Evolutionary conservation across 305 asterid species (phyloP).

Genomic region (Solanum hybrid): DNA sequence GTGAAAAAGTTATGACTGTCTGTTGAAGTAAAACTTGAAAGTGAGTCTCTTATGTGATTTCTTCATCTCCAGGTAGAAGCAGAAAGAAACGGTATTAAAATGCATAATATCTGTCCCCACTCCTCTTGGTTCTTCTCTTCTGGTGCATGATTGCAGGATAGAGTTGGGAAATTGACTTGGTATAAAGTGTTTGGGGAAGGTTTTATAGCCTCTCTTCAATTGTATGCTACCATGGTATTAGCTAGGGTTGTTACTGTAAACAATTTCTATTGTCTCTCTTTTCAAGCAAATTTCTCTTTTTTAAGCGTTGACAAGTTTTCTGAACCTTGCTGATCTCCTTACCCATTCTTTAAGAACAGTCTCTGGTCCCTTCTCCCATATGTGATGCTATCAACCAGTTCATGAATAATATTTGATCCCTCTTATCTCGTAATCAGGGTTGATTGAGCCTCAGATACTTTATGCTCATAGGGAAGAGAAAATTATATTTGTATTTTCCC

Average conservation of each 20-base stretch:
- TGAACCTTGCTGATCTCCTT: neutral
- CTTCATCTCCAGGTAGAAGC: neutral
- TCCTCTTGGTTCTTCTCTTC: neutral
- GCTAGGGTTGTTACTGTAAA: neutral
- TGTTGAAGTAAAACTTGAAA: neutral
- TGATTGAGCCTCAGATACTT: neutral
- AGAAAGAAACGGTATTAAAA: neutral
- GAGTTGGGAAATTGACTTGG: neutral
- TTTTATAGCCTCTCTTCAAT: neutral
- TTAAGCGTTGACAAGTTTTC: neutral
- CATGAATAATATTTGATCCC: neutral
- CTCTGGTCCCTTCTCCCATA: neutral
- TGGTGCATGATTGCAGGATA: neutral
- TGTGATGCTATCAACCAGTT: neutral
- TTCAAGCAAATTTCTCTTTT: neutral
- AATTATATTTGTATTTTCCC: slow-evolving; percentile 3
- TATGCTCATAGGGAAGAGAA: neutral
- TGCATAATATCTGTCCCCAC: neutral
- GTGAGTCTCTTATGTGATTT: neutral
- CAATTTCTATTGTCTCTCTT: neutral
- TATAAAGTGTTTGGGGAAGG: neutral
- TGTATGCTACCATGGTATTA: neutral
- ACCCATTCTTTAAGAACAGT: neutral
- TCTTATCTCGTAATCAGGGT: neutral
- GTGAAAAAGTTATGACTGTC: neutral